Evolutionary conservation across 805 yeast species (phyloP), one percentile per base, ranked within the genome.

Genomic region (Teunomyces pallodes): DNA sequence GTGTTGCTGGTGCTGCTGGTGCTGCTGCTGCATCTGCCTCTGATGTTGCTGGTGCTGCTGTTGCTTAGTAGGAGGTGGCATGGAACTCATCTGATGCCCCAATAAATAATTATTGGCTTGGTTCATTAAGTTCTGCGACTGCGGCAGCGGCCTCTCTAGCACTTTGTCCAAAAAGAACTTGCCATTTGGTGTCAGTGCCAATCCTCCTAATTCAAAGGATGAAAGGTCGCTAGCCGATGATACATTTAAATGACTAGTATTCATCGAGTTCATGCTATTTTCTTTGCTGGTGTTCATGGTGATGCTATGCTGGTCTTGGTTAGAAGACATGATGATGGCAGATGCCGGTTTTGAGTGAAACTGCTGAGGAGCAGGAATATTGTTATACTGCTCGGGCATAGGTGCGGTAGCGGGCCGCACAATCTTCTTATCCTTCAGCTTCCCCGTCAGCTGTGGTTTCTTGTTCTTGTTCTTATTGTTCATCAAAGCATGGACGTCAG

Each of bases 121-220:
- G 46, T 54, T 61, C 47, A 54, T 39, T 13, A 56, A 42, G 12
- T 51, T 36, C 24, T 49, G 53, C 9, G 62, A 53, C 36, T 51
- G 60, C 9, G 75, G 76, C 5, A 76, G 72, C n/a, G 65, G 64
- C 46, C 65, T 66, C 31, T 72, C 76, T 43, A 69, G 67, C 55
- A 70, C 61, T 42, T 66, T 67, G 46, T 73, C 77, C 20, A 71
- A 58, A 32, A 72, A 57, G 40, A 55, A 70, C 56, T 70, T 72
- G 14, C 69, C 65, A 56, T 71, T 70, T 27, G 77, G 76, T 2
- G 76, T 72, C 27, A 71, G 65, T 6, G 70, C 55, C 10, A 66
- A 46, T 8, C 72, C 72, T 8, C 68, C 70, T 27, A 69, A 46
- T 32, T 73, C 77, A 54, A 72, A 72, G 8, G 74, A 68, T 2